A percentile compares a stretch with the other conserved stretches of the same genome.
phyloP scores from a whole-genome alignment of 805 yeast species.

The Tanozyma kutaoensis region DNA sequence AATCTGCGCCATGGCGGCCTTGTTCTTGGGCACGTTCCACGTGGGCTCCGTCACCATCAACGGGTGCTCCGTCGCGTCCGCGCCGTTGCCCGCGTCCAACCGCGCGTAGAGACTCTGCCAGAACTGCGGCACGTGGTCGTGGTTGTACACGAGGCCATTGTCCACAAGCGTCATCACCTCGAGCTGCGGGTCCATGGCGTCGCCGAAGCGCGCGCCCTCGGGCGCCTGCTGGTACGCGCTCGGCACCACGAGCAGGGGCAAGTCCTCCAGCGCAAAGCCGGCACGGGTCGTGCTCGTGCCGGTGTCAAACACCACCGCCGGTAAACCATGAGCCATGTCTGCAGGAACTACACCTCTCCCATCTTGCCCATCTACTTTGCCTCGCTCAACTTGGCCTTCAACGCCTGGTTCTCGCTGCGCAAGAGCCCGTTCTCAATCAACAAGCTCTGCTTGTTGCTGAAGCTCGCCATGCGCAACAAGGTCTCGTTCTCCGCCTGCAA shows the following conservation, averaged over 20 bases:
- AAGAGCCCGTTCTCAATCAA: slow-evolving; percentile 55
- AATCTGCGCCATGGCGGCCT: slow-evolving; percentile 45
- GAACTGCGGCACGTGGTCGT: slow-evolving; percentile 53
- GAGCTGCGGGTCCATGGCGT: slow-evolving; percentile 32
- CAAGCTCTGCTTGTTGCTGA: slow-evolving; percentile 62
- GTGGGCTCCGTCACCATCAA: slow-evolving; percentile 50
- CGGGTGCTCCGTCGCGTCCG: slow-evolving; percentile 50
- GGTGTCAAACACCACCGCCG: slow-evolving; percentile 61
- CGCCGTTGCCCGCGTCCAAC: slow-evolving; percentile 26
- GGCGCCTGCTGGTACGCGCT: slow-evolving; percentile 36
- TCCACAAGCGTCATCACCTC: slow-evolving; percentile 49
- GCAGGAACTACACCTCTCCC: not conserved
- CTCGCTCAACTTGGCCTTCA: slow-evolving; percentile 2
- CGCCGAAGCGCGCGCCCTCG: slow-evolving; percentile 24
- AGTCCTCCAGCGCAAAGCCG: slow-evolving; percentile 53
- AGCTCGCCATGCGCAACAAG: slow-evolving; percentile 56
- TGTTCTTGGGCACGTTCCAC: slow-evolving; percentile 54
- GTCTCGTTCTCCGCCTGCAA: slow-evolving; percentile 59
- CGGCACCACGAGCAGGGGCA: slow-evolving; percentile 46
- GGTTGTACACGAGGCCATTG: slow-evolving; percentile 56
- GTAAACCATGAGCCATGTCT: slow-evolving; percentile 23
- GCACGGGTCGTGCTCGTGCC: slow-evolving; percentile 56
- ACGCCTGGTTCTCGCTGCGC: slow-evolving; percentile 21
- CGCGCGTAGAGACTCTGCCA: slow-evolving; percentile 53
- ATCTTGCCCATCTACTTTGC: not conserved